Percentiles rank a stretch among this genome's conserved stretches.
Evolutionary conservation across 2,329 filamentous ascomycete genomes (phyloP).

Genomic region (Ascochyta clinopodiicola): DNA sequence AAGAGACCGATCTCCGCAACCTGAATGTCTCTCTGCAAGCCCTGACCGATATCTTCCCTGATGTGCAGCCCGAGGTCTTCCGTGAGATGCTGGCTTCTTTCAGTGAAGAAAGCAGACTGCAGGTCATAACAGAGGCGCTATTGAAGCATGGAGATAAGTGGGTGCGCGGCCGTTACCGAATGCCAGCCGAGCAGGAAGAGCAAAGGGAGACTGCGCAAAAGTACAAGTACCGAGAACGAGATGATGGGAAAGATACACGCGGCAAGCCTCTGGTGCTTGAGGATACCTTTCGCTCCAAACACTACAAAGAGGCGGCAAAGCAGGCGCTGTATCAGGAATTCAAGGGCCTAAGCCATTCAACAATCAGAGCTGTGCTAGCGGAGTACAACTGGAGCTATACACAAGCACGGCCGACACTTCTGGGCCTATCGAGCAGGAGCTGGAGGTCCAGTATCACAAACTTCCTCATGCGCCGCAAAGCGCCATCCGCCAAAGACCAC

Average conservation of each 20-base stretch:
- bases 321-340: constrained; percentile 76
- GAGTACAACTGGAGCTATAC: constrained; percentile 83
- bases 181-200: constrained; percentile 46
- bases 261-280: constrained; percentile 58
- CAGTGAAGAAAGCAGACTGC: constrained; percentile 76
- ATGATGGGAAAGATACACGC: constrained; percentile 40
- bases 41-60: constrained; percentile 76
- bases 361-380: constrained; percentile 78
- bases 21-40: constrained; percentile 73
- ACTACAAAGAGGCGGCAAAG: constrained; percentile 73
- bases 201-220: constrained; percentile 39
- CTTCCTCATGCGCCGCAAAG: constrained; percentile 72
- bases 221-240: constrained; percentile 44
- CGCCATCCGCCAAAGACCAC: constrained; percentile 60
- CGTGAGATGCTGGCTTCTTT: constrained; percentile 79
- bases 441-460: constrained; percentile 78
- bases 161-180: constrained; percentile 69
- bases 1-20: constrained; percentile 68
- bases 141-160: constrained; percentile 74
- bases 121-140: constrained; percentile 77
- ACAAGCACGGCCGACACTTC: constrained; percentile 71
- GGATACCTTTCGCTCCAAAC: constrained; percentile 71
- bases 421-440: constrained; percentile 72
- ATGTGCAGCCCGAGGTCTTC: constrained; percentile 82
- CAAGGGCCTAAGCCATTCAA: constrained; percentile 73